Base-by-base conservation (phyloP, 768 basidiomycete genomes). In the Leccinum subgranulosum region DNA sequence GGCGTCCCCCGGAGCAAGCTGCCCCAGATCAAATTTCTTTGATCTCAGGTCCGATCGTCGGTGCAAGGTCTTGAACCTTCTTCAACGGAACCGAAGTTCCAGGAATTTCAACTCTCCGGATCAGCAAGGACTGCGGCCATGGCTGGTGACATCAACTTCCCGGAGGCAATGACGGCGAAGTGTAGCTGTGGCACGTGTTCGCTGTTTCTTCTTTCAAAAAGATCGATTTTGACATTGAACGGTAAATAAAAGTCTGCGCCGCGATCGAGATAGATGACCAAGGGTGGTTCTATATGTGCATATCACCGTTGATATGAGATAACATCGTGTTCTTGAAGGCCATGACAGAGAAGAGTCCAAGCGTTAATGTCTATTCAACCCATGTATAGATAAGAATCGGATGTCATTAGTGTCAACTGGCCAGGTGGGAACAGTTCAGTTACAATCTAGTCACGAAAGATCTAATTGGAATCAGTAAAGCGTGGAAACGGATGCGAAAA, bases 21-120 rank as follows among this genome's bases (percentile, higher is more conserved):
- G 84, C 56, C 85, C 77, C 25, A 93, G 77, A 71, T 93, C 89
- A 19, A 60, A 92, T 75, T 7, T 90, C 90, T 5, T 74, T 67
- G 49, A 92, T 74, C 68, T 92, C 90, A 28, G 88, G 89, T 17
- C 90, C 91, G 62, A 92, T 86, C 36, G 79, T 76, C 2, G 86
- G 87, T 0, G 87, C 88, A 48, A 91, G 73, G 63, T 90, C 78
- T 59, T 77, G 81, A 51, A 91, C 82, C 67, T 85, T 88, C 55
- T 76, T 76, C 11, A 43, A 86, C 90, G 19, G 85, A 88, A 51
- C 76, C 67, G 41, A 91, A 73, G 39, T 19, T 41, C n/a, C 17
- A 93, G 74, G 46, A 73, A 80, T 64, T 81, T 81, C 76, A 41
- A 11, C 92, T 92, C 60, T 79, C 76, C 0, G 84, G 82, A 65